A percentile compares a stretch with the other conserved stretches of the same genome.
phyloP scores from a whole-genome alignment of 1,284 basidiomycete species.

The Rhodotorula sp. region DNA sequence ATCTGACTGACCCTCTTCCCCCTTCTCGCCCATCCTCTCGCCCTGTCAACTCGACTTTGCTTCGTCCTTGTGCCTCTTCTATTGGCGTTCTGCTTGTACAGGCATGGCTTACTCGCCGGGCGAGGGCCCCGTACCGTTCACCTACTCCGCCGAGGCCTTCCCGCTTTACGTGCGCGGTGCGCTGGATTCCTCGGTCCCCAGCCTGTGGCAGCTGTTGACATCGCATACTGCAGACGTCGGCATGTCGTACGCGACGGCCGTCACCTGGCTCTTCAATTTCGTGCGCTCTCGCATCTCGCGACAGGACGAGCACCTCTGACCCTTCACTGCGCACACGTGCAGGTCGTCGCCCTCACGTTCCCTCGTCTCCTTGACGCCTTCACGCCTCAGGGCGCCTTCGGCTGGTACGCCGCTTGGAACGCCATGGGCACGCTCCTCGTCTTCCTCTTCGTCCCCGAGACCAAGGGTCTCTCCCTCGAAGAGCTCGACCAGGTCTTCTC shows the following conservation, averaged over 20 bases:
- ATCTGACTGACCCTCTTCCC: neutral
- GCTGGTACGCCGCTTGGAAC: constrained; percentile 51
- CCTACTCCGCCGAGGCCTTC: constrained; percentile 49
- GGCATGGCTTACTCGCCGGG: constrained; percentile 16
- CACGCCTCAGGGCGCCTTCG: constrained; percentile 46
- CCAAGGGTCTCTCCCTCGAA: constrained; percentile 68
- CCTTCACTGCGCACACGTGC: neutral
- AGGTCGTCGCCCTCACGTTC: constrained; percentile 46
- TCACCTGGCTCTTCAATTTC: constrained; percentile 50
- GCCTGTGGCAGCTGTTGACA: neutral
- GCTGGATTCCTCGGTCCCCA: neutral
- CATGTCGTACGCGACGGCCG: constrained; percentile 60
- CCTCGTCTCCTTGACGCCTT: constrained; percentile 44
- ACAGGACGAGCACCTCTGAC: neutral
- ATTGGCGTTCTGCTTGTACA: neutral
- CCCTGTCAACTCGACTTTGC: neutral
- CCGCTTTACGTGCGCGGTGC: constrained; percentile 52
- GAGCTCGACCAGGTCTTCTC: constrained; percentile 53
- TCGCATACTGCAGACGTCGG: constrained; percentile 52
- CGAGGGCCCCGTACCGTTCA: constrained; percentile 52
- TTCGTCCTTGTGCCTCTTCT: neutral
- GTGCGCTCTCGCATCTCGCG: neutral
- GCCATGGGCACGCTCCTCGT: constrained; percentile 50
- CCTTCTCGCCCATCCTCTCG: neutral
- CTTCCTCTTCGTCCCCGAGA: constrained; percentile 57